Evolutionary conservation across 768 basidiomycete species (phyloP), one percentile per base, ranked within the genome.

Genomic region (Leucocoprinus leucothites): DNA sequence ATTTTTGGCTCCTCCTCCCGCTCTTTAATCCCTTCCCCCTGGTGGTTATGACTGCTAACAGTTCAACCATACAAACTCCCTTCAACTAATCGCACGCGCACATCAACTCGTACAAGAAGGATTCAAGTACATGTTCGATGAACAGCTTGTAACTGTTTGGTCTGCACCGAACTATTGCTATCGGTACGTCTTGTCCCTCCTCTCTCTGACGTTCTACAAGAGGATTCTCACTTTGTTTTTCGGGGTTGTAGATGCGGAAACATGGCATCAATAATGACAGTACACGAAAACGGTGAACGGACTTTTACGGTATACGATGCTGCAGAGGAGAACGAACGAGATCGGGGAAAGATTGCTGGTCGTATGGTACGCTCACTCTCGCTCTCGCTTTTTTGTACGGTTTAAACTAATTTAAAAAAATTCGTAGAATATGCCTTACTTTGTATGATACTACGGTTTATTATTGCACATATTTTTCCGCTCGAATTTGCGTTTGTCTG

Each of bases 61-160:
- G 85, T 98, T 98, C 79, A 95, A 93, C 61, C 92, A 96, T 67
- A 85, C 93, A 55, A 98, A 98, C 65, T 80, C 84, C 28, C 82
- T 98, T 18, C 78, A 75, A 9, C 82, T 98, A 40, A 94, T 98
- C 62, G 95, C 95, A 2, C 84, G 96, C 34, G 96, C 96, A 1
- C 96, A 98, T 68, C 96, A 98, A 65, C 85, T 98, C 18, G 96
- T 98, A 1, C 93, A 95, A 69, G 93, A 95, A 69, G 93, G 94
- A 1, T 94, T 82, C 74, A 98, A 98, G 73, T 87, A 94, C 67
- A 96, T 98, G 96, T 97, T 98, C 62, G 91, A 97, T 65, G 82
- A 87, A 58, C 80, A 86, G 59, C 89, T 96, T 18, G 93, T 94
- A 11, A 96, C 93, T 0, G 93, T 96, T 9, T 96, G 93, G 93